A percentile compares a stretch with the other conserved stretches of the same genome.
Conservation (phyloP, 306 rosid species). For the Dryas octopetala region DNA sequence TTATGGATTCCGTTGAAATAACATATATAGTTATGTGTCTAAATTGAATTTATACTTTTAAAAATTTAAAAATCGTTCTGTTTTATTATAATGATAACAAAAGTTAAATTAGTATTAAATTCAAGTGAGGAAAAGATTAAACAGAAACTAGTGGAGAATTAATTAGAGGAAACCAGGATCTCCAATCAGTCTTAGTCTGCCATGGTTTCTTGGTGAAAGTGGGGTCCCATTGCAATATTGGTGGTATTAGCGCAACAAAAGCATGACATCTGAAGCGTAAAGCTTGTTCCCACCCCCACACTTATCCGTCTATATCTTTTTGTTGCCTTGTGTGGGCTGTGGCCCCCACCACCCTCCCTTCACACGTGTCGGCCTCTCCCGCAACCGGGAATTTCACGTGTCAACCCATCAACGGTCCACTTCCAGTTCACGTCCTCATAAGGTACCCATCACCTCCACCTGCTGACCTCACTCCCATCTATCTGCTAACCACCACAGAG, state of each 20-base stretch:
- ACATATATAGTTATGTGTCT: no score
- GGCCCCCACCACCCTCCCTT: slow-evolving; percentile 25
- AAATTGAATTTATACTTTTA: no score
- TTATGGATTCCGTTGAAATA: no score
- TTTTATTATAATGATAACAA: neutral
- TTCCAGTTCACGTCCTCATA: slow-evolving; percentile 57
- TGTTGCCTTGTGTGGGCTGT: slow-evolving; percentile 21
- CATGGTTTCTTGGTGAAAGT: neutral
- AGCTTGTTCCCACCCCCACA: slow-evolving; percentile 48
- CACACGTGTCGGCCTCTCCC: slow-evolving; percentile 15
- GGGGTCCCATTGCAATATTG: slow-evolving; percentile 23
- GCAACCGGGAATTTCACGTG: slow-evolving; percentile 34
- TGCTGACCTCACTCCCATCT: neutral
- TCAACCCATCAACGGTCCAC: slow-evolving; percentile 44
- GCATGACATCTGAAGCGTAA: slow-evolving; percentile 35
- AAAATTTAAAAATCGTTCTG: no score
- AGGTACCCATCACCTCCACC: slow-evolving; percentile 31
- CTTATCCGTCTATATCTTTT: slow-evolving; percentile 30
- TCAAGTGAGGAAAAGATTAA: neutral
- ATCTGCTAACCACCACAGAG: slow-evolving; percentile 16
- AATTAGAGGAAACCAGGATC: neutral
- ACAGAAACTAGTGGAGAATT: neutral
- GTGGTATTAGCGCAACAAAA: slow-evolving; percentile 42
- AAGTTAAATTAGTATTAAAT: neutral
- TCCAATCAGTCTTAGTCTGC: neutral